Conservation (phyloP, 768 basidiomycete species). For the Leccinum ochraceum region DNA sequence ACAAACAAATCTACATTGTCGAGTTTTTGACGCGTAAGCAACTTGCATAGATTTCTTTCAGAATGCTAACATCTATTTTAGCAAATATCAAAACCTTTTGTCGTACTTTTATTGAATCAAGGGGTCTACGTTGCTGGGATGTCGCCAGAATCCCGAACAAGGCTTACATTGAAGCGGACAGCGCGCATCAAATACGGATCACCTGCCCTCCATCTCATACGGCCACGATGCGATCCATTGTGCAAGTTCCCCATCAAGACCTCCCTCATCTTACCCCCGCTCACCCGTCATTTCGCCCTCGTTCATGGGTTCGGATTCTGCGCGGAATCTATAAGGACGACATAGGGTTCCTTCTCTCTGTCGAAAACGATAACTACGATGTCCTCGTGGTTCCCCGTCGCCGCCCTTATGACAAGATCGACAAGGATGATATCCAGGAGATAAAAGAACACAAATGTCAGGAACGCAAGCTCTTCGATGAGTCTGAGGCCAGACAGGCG, state of each 20-base stretch:
- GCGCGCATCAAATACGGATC: neutral
- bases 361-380: neutral
- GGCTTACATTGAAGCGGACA: neutral
- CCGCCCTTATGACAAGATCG: neutral
- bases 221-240: neutral
- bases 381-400: neutral
- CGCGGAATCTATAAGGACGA: neutral
- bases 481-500: neutral
- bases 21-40: neutral
- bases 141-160: neutral
- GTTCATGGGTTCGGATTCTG: neutral
- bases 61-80: neutral
- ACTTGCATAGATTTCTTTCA: neutral
- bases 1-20: neutral
- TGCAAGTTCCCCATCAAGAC: neutral
- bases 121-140: neutral
- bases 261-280: neutral
- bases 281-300: neutral
- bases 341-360: neutral
- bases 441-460: neutral
- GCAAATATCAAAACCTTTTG: neutral
- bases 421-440: neutral
- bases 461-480: neutral
- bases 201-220: neutral
- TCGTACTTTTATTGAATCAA: neutral